Percentiles rank a stretch among this genome's conserved stretches.
These are phyloP conservation scores for Tuber brumale DNA, from an alignment of 495 filamentous ascomycete genomes.

Conservation along the genomic window DNA sequence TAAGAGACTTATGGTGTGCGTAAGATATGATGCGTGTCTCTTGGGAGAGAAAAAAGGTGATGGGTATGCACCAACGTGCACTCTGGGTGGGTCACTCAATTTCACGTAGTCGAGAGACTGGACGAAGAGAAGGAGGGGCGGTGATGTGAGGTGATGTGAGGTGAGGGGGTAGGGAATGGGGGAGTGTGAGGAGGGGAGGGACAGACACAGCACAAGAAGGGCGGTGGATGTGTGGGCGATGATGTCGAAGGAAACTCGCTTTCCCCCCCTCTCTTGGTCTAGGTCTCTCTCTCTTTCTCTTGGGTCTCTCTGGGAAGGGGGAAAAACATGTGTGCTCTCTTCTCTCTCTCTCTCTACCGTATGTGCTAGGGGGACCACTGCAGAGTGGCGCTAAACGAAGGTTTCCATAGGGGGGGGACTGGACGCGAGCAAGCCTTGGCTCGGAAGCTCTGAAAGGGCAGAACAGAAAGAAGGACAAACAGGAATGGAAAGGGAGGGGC, in stretches of 20 bases:
- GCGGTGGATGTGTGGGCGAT: background rate
- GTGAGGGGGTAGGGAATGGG: background rate
- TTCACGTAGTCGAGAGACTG: background rate
- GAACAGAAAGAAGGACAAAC: constrained; percentile 22
- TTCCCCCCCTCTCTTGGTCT: background rate
- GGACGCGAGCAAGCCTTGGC: constrained; percentile 16
- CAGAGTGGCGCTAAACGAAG: constrained; percentile 35
- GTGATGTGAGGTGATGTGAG: background rate
- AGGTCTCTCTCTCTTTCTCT: background rate
- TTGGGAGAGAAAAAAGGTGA: constrained; percentile 20
- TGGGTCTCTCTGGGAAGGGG: background rate
- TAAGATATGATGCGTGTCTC: constrained; percentile 35
- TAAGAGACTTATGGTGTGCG: constrained; percentile 21
- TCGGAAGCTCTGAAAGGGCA: constrained; percentile 11
- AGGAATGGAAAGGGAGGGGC: constrained; percentile 13
- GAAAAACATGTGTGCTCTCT: background rate
- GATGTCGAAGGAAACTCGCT: background rate
- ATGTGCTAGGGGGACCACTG: constrained; percentile 18
- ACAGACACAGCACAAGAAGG: constrained; percentile 1
- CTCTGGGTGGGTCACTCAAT: background rate
- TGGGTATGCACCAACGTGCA: constrained; percentile 20
- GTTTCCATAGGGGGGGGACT: constrained; percentile 34
- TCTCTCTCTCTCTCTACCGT: background rate
- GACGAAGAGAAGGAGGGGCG: background rate
- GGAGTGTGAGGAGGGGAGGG: background rate